phyloP scores from a whole-genome alignment of 208 protist genomes.

The Leishmania lainsoni region DNA sequence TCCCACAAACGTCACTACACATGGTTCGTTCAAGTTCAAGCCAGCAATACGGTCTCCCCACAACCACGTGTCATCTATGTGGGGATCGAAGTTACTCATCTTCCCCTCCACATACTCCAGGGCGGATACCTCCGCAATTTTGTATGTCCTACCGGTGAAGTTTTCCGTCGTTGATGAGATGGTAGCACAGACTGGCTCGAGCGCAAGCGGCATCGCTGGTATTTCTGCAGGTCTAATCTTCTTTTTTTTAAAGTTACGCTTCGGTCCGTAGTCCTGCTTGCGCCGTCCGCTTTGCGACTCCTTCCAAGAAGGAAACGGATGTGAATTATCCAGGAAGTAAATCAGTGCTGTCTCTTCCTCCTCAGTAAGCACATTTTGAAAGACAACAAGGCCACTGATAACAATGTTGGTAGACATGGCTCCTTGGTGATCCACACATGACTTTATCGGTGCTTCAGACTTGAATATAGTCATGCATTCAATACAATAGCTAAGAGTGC shows the following conservation, averaged over 20 bases:
- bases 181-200: constrained; percentile 44
- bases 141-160: constrained; percentile 41
- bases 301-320: constrained; percentile 69
- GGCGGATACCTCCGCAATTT: constrained; percentile 66
- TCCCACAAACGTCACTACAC: constrained; percentile 85
- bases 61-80: constrained; percentile 92
- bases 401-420: constrained; percentile 10
- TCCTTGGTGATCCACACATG: constrained; percentile 51
- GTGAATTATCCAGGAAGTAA: constrained; percentile 61
- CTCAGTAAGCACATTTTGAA: constrained; percentile 46
- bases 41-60: constrained; percentile 87
- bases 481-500: constrained; percentile 47
- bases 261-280: constrained; percentile 87
- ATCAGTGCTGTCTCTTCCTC: constrained; percentile 57
- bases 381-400: constrained; percentile 53
- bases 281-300: constrained; percentile 85
- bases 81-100: constrained; percentile 83
- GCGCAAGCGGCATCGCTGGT: constrained; percentile 53
- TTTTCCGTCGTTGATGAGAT: constrained; percentile 30
- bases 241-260: constrained; percentile 87
- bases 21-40: constrained; percentile 69
- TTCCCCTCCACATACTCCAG: constrained; percentile 70
- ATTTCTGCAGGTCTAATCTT: constrained; percentile 69
- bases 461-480: constrained; percentile 50
- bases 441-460: constrained; percentile 20